phyloP scores from a whole-genome alignment of 176 grass and related monocot species.

The bread wheat (Triticum aestivum) region IWGSC_CS_RefSeq_v2.1 NC_057807.1:328126568-328127067 shows the following conservation, averaged over 20 bases:
- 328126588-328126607: background rate
- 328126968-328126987: background rate
- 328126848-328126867: background rate
- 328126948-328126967: background rate
- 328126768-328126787: background rate
- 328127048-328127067: background rate
- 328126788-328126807: background rate
- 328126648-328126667: background rate
- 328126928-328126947: background rate
- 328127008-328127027: background rate
- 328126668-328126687: background rate
- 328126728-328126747: background rate
- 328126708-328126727: background rate
- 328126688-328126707: background rate
- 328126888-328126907: background rate
- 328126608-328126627: background rate
- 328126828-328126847: background rate
- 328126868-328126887: background rate
- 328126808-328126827: background rate
- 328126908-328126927: background rate
- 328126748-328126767: background rate
- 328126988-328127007: background rate
- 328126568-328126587: background rate
- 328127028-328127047: background rate
- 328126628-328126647: background rate